These are phyloP conservation scores for Thraustotheca clavata DNA, from an alignment of 352 stramenopile genomes.

Conservation along the genomic window DNA sequence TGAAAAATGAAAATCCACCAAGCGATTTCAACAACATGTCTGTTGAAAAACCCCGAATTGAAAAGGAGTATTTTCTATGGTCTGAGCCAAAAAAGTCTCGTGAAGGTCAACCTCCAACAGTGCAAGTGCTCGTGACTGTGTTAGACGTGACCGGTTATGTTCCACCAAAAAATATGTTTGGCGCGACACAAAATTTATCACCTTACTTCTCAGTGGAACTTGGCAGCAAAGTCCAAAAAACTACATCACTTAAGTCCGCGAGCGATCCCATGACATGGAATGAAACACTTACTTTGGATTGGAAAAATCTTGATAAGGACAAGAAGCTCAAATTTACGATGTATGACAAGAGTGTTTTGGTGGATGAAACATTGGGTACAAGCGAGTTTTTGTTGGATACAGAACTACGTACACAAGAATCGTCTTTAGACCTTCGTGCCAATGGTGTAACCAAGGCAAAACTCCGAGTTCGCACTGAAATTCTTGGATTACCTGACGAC, in stretches of 20 bases:
- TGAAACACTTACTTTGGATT: conserved; percentile 78
- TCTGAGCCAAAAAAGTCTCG: conserved; percentile 38
- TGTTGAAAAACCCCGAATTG: conserved; percentile 21
- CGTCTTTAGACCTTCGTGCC: conserved; percentile 6
- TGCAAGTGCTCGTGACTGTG: conserved; percentile 70
- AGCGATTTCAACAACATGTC: conserved; percentile 27
- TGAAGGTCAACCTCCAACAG: conserved; percentile 21
- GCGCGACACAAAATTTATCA: conserved; percentile 65
- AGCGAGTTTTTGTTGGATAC: conserved; percentile 1
- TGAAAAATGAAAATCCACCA: conserved; percentile 62
- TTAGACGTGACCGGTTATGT: conserved; percentile 43
- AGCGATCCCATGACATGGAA: conserved; percentile 48
- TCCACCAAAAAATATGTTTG: conserved; percentile 64
- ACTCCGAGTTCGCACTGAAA: conserved; percentile 7
- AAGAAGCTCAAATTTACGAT: conserved; percentile 29
- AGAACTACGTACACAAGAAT: neutral
- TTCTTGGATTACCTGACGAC: conserved; percentile 10
- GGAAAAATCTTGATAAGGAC: conserved; percentile 23
- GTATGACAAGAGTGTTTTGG: conserved; percentile 48
- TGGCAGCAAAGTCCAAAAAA: conserved; percentile 53
- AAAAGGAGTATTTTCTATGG: conserved; percentile 69
- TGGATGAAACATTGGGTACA: conserved; percentile 33
- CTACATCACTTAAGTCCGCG: conserved; percentile 57
- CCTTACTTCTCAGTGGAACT: conserved; percentile 73
- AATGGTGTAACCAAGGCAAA: conserved; percentile 7